Conservation (phyloP, 129 eudicot genomes). For the Flaveria robusta region DNA sequence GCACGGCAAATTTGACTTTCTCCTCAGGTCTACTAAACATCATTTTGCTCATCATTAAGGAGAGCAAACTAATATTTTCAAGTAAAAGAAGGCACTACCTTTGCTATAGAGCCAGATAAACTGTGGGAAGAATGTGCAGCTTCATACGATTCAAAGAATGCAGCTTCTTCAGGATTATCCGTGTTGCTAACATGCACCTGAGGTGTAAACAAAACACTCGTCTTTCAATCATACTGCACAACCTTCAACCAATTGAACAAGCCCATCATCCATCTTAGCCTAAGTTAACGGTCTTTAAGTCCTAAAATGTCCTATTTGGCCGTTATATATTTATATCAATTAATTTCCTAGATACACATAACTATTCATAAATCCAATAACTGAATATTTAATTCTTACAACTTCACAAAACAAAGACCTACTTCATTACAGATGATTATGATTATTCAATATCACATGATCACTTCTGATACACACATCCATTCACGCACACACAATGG, state of each 20-base stretch:
- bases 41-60: background rate
- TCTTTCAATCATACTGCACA: background rate
- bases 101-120: slow-evolving; percentile 77
- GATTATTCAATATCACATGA: background rate
- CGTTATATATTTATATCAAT: background rate
- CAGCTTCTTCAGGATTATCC: slow-evolving; percentile 90
- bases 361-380: background rate
- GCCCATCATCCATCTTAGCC: background rate
- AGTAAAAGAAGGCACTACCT: slow-evolving; percentile 47
- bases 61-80: background rate
- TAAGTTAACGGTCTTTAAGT: background rate
- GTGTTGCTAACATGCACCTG: slow-evolving; percentile 82
- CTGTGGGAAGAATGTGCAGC: slow-evolving; percentile 88
- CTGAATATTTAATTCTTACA: background rate
- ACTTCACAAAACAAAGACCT: background rate
- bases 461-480: background rate
- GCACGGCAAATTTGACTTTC: background rate
- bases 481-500: background rate
- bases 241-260: background rate
- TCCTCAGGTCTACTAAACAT: slow-evolving; percentile 2
- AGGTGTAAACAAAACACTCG: slow-evolving; percentile 17
- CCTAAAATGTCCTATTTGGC: background rate
- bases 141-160: slow-evolving; percentile 93
- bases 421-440: background rate
- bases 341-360: background rate